These are phyloP conservation scores for Podosphaera xanthii DNA, from an alignment of 2,329 filamentous ascomycete species.

Conservation along the genomic window DNA sequence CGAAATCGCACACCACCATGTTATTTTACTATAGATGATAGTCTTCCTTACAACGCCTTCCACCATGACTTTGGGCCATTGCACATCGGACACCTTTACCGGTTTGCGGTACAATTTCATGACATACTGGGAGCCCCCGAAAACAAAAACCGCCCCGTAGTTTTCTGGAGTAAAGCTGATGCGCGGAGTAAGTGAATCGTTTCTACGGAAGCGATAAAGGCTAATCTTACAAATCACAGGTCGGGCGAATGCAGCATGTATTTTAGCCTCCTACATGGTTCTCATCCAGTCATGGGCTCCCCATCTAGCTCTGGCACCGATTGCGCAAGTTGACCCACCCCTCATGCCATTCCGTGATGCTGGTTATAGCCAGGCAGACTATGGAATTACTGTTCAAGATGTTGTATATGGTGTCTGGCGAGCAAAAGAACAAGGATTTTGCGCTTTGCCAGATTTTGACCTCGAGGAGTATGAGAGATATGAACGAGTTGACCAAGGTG, in stretches of 20 bases:
- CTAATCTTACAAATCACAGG: slow-evolving; percentile 20
- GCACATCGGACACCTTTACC: slow-evolving; percentile 90
- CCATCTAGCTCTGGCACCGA: slow-evolving; percentile 81
- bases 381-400: slow-evolving; percentile 85
- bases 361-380: slow-evolving; percentile 95
- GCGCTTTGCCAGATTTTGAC: slow-evolving; percentile 80
- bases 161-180: slow-evolving; percentile 90
- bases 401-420: slow-evolving; percentile 98
- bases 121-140: slow-evolving; percentile 81
- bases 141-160: slow-evolving; percentile 73
- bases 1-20: slow-evolving; percentile 44
- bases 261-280: slow-evolving; percentile 97
- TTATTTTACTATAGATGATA: slow-evolving; percentile 90
- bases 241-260: slow-evolving; percentile 79
- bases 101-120: slow-evolving; percentile 88
- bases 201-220: background rate
- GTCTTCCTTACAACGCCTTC: slow-evolving; percentile 88
- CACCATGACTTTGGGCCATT: slow-evolving; percentile 95
- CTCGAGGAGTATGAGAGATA: slow-evolving; percentile 92
- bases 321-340: slow-evolving; percentile 88
- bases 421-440: slow-evolving; percentile 86
- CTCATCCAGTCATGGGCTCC: slow-evolving; percentile 95
- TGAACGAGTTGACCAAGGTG: slow-evolving; percentile 89
- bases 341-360: slow-evolving; percentile 98
- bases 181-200: slow-evolving; percentile 46